Conservation (phyloP, 1,284 basidiomycete species). For the Pholiota adiposa region DNA sequence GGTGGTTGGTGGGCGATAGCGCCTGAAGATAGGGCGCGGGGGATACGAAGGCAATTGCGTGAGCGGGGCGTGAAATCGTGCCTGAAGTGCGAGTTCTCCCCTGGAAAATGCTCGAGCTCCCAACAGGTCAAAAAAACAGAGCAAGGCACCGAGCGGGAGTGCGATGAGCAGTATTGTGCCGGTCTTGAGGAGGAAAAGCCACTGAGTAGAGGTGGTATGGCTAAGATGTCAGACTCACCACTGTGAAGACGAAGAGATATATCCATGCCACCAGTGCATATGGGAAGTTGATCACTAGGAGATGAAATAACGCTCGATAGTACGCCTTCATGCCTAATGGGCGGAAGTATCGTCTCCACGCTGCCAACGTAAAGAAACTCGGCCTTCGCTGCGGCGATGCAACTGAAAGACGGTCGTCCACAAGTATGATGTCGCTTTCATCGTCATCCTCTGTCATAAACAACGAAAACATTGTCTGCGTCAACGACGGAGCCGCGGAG, state of each 20-base stretch:
- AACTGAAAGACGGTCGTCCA: conserved; percentile 15
- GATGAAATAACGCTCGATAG: conserved; percentile 66
- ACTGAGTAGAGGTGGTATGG: no score
- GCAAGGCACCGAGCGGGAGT: conserved; percentile 73
- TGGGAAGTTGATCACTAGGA: conserved; percentile 74
- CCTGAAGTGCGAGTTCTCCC: conserved; percentile 74
- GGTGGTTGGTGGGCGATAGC: conserved; percentile 50
- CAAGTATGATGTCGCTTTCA: conserved; percentile 5
- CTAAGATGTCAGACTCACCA: conserved; percentile 51
- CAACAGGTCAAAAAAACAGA: conserved; percentile 76
- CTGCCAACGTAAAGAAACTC: conserved; percentile 35
- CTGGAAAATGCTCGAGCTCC: conserved; percentile 71
- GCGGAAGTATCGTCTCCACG: conserved; percentile 63
- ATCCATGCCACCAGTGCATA: conserved; percentile 74
- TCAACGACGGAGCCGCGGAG: conserved; percentile 63
- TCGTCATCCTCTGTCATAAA: conserved; percentile 45
- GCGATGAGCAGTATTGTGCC: conserved; percentile 78
- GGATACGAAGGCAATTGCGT: conserved; percentile 61
- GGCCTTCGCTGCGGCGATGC: conserved; percentile 19
- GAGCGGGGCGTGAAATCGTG: conserved; percentile 67
- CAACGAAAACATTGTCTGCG: conserved; percentile 67
- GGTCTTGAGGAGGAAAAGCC: no score
- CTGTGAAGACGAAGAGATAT: conserved; percentile 76
- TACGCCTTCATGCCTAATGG: conserved; percentile 60
- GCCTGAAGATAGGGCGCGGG: conserved; percentile 71